phyloP scores from a whole-genome alignment of 1,284 basidiomycete species.

The Gomphus bonarii region DNA sequence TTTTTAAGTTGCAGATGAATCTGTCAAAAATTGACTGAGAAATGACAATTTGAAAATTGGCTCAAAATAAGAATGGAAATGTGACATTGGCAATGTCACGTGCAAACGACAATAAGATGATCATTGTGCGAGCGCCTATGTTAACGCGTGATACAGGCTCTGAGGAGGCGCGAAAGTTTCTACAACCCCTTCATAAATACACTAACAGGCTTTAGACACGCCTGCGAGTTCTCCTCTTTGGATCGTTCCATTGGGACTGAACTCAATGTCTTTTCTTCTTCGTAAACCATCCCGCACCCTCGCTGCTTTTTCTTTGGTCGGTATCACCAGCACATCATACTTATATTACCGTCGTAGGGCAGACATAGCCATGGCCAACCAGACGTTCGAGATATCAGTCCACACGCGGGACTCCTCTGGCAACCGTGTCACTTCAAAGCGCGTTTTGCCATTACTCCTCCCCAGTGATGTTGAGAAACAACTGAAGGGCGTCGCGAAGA shows the following conservation, averaged over 20 bases:
- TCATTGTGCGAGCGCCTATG: no score
- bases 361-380: constrained; percentile 11
- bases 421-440: constrained; percentile 40
- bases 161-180: no score
- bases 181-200: background rate
- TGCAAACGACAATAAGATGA: no score
- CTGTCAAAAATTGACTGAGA: no score
- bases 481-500: constrained; percentile 44
- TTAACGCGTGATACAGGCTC: no score
- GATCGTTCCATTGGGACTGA: background rate
- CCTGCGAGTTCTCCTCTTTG: background rate
- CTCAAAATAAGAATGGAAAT: no score
- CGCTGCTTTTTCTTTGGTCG: constrained; percentile 17
- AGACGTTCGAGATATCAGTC: constrained; percentile 48
- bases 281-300: background rate
- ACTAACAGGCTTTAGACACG: background rate
- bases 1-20: no score
- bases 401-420: constrained; percentile 48
- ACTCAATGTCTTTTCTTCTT: constrained; percentile 1
- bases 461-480: constrained; percentile 46
- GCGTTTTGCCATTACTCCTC: constrained; percentile 47
- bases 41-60: no score
- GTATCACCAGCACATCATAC: constrained; percentile 41
- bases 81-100: no score
- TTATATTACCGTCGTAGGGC: constrained; percentile 34